Base-by-base conservation (phyloP, 441 rosid species). In the Hura crepitans region DNA sequence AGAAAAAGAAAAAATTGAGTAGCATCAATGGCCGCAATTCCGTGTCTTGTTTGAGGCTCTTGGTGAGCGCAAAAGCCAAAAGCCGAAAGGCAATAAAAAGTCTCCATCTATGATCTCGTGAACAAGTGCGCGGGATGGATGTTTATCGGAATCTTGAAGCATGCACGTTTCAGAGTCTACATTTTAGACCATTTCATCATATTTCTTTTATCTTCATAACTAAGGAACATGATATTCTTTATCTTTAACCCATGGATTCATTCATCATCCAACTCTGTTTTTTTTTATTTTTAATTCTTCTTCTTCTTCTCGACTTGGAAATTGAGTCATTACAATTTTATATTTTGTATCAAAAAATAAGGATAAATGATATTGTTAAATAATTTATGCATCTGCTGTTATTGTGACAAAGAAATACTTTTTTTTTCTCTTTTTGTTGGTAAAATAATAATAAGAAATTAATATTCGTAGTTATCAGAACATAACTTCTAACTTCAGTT, bases 51-150 rank as follows among this genome's bases (percentile, higher is more conserved):
- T 74, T 74, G 57, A 50, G 71, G 18, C 77, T 12, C 14, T 42
- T 42, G 66, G 70, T 33, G 83, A 7, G 67, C 14, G 46, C 39
- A 73, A 68, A 76, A 62, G 81, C 63, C 71, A 39, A 35, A 66
- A 73, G 72, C 73, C 25, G 30, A 66, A 61, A 55, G 35, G 17
- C 6, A 31, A 43, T 27, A 23, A 47, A 42, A 42, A 42, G 14
- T 11, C 46, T 11, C 46, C 2, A 42, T 11, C 14, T 42, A 12
- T 1, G 42, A 37, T 42, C 14, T 12, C 12, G 46, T 3, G 39
- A 35, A 35, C 6, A 5, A 35, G 39, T 35, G 2, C 15, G 12
- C 1, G 12, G 46, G 12, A 12, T 37, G 42, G 3, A 49, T 61
- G 62, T 46, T 69, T 51, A 55, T 76, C 62, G 54, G 60, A 72